Base-by-base conservation (phyloP, 1,139 yeast species). In the Lodderomyces parapsilosis region DNA sequence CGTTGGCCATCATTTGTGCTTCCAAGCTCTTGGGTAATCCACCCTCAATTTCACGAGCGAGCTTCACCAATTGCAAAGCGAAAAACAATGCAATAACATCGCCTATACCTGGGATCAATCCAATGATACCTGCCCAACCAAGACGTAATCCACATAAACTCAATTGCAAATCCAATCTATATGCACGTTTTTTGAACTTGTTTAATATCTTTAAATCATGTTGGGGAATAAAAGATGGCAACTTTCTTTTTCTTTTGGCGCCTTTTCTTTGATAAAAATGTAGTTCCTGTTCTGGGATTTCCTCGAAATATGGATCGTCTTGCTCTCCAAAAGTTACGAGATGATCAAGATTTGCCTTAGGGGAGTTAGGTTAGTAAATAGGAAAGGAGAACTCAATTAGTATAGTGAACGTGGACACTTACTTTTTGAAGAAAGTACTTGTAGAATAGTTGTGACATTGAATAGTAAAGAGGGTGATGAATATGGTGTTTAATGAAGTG, bases 111-210 rank as follows among this genome's bases (percentile, higher is more conserved):
- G 96, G 96, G 24, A 87, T 55, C 11, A 86, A 55, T 2, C 91
- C 91, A 48, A 86, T 75, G 11, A 86, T 50, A 1, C 86, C 87
- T 2, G 85, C 75, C 86, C 89, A 83, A 2, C 95, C 95, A 31
- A 83, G 55, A 38, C 87, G 65, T 22, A 81, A 56, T 0, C 94
- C 93, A 57, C 86, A 79, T 38, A 83, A 46, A 44, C 76, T 72
- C 58, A 85, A 76, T 45, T 76, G 74, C 57, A 83, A 71, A 56
- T 86, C 95, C 49, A 84, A 62, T 40, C 81, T 68, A 56, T 84
- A 83, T 2, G 87, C 91, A 45, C 79, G 69, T 39, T 80, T 66
- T 53, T 80, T 74, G 30, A 84, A 81, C 14, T 74, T 68, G 42
- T 71, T 68, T 49, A 86, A 61, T 2, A 83, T 62, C 43, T 69